Conservation (phyloP, 345 rosid genomes). For the Durio zibethinus region DNA sequence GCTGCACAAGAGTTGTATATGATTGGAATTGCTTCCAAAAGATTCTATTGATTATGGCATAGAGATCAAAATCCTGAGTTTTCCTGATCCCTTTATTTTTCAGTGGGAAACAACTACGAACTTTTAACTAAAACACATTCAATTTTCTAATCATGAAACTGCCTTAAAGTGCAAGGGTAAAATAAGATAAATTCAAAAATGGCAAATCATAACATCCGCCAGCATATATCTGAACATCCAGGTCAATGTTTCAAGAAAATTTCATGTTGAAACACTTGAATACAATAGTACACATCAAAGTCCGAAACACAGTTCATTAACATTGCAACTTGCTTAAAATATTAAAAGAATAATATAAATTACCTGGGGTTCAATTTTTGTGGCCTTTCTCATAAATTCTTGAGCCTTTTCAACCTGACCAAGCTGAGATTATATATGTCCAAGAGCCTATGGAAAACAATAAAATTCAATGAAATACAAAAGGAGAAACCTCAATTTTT, state of each 20-base stretch:
- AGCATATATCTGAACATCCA: conserved; percentile 1
- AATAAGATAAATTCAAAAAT: background rate
- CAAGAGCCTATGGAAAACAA: conserved; percentile 56
- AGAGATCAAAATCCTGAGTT: background rate
- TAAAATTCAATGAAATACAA: conserved; percentile 6
- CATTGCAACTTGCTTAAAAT: background rate
- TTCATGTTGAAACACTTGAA: conserved; percentile 1
- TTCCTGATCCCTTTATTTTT: background rate
- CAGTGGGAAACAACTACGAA: background rate
- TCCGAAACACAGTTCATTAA: background rate
- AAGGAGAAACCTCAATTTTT: conserved; percentile 9
- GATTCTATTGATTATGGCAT: background rate
- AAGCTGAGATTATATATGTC: conserved; percentile 80
- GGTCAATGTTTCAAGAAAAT: background rate
- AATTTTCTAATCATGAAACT: background rate
- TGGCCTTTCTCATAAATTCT: conserved; percentile 81
- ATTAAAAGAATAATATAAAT: conserved; percentile 6
- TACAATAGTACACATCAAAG: background rate
- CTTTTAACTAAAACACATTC: background rate
- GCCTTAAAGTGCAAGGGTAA: background rate
- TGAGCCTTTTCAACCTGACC: conserved; percentile 88
- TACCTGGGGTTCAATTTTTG: conserved; percentile 95
- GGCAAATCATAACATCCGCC: conserved; percentile 9
- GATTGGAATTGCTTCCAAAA: background rate
- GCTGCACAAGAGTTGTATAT: background rate